Evolutionary conservation across 345 rosid genomes (phyloP), one percentile per base, ranked within the genome.

Genomic region (Carallia pectinifolia): DNA sequence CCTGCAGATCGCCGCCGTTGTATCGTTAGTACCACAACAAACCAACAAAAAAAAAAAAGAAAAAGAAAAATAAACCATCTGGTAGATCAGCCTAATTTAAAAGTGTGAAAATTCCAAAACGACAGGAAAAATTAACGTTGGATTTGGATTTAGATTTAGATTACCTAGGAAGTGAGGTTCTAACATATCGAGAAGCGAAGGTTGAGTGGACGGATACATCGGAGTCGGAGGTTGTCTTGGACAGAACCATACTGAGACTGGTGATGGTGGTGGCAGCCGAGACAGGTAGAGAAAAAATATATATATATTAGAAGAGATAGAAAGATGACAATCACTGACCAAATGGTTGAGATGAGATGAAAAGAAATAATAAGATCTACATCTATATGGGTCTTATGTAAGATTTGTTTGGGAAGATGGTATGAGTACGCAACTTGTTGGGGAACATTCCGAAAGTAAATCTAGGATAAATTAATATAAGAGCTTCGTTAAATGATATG

Each of bases 111-210:
- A 15, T 3, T 44, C 50, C 4, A 44, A 10, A 40, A 10, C 9
- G 48, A 29, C 5, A 19, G 4, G 17, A 50, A 12, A 31, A 40
- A 5, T 23, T 19, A 31, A 30, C 34, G n/a, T 10, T 15, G 9
- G 4, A 58, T 0, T 0, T 23, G 0, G 23, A 23, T 23, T 23
- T 23, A 23, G 23, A 23, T 23, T 23, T 7, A 12, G 7, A 39
- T 18, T 64, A 76, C 79, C 75, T 48, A 0, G 80, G 80, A 53
- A 77, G 80, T 9, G 80, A 37, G 33, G 70, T 30, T 23, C 76
- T 65, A 6, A 71, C 80, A 27, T 77, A 77, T 29, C 76, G 72
- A 0, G 80, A 77, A 33, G 76, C 76, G 13, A 77, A 77, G 12
- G 80, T 77, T 0, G 80, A 77, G 70, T 67, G 62, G 31, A 77